These are phyloP conservation scores for Podospora sp. DNA, from an alignment of 495 filamentous ascomycete species.

Conservation along the genomic window DNA sequence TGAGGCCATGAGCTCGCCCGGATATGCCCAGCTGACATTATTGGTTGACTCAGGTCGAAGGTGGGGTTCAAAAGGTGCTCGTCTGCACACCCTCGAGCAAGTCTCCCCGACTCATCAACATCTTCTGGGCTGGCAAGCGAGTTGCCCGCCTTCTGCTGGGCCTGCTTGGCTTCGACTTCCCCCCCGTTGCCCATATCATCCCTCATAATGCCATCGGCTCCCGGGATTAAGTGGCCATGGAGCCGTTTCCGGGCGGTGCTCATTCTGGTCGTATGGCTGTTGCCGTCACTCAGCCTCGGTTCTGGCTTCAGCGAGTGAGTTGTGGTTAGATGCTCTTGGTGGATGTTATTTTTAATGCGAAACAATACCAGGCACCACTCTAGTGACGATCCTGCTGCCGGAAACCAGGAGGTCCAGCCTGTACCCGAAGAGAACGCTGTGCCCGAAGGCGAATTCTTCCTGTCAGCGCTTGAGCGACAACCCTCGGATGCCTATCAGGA, in stretches of 20 bases:
- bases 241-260: background rate
- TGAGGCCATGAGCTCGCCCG: too few relatives aligned
- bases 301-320: background rate
- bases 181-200: background rate
- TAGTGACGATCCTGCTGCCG: background rate
- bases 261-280: background rate
- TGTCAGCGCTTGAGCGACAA: background rate
- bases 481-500: background rate
- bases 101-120: background rate
- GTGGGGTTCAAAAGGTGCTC: background rate
- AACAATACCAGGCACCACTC: too few relatives aligned
- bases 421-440: background rate
- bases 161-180: background rate
- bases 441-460: background rate
- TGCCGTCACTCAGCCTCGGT: background rate
- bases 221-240: background rate
- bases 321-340: background rate
- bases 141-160: background rate
- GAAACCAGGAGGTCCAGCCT: background rate
- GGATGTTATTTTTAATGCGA: too few relatives aligned
- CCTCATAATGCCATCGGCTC: too few relatives aligned
- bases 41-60: background rate
- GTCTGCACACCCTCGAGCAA: background rate
- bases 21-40: background rate
- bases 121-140: background rate